Percentiles rank a stretch among this genome's conserved stretches.
Conservation (phyloP, 257 asterid species). For the Agastache rugosa region DNA sequence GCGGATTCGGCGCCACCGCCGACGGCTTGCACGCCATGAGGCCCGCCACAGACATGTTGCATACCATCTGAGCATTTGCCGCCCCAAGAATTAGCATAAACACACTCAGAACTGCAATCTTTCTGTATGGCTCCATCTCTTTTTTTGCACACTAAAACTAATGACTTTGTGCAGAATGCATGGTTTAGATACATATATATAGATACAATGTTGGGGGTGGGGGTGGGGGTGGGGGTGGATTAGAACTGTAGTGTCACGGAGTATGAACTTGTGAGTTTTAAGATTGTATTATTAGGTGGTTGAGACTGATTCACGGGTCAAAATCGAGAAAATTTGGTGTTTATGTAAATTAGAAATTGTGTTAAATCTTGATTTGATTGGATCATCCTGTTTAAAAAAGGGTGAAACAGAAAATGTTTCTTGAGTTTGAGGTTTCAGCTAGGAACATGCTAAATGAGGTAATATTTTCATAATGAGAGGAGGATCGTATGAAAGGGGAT, state of each 20-base stretch:
- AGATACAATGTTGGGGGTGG: background rate
- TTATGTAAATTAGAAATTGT: background rate
- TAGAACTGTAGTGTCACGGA: constrained; percentile 43
- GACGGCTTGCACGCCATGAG: constrained; percentile 62
- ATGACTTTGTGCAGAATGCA: background rate
- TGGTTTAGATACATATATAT: background rate
- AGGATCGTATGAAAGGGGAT: background rate
- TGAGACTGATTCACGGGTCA: background rate
- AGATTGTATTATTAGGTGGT: background rate
- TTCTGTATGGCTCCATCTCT: constrained; percentile 17
- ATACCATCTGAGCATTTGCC: constrained; percentile 45
- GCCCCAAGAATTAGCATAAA: constrained; percentile 7
- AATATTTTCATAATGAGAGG: background rate
- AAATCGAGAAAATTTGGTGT: background rate
- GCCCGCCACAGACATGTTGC: constrained; percentile 49
- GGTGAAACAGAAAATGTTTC: background rate
- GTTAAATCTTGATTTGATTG: background rate
- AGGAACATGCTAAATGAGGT: background rate
- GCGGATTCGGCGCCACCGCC: constrained; percentile 48
- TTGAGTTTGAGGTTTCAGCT: background rate
- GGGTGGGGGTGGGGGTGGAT: constrained; percentile 2
- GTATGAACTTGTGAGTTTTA: constrained; percentile 25
- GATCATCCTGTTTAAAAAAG: background rate
- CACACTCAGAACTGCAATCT: constrained; percentile 24
- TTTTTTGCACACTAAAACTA: background rate